Evolutionary conservation across 2,329 filamentous ascomycete species (phyloP).

Genomic region (Fusarium pseudoanthophilum): DNA sequence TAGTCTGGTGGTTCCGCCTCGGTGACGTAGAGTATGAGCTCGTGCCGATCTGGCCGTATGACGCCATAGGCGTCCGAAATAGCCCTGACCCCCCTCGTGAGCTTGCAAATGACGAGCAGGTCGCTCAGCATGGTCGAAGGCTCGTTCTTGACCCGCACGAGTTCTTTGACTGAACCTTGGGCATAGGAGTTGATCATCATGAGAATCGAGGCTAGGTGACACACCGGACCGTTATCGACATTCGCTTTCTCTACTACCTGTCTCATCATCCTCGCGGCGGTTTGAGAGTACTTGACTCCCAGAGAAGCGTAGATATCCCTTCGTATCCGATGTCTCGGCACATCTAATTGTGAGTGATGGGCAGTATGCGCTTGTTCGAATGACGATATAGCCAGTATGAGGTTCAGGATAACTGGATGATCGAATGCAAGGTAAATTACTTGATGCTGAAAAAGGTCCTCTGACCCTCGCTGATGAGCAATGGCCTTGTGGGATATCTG

Average conservation of each 20-base stretch:
- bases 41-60: not conserved
- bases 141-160: not conserved
- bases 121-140: not conserved
- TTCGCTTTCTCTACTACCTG: not conserved
- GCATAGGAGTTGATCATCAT: conserved; percentile 11
- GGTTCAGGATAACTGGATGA: not conserved
- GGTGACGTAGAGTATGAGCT: not conserved
- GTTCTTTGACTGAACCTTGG: not conserved
- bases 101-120: not conserved
- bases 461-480: not conserved
- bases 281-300: not conserved
- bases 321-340: not conserved
- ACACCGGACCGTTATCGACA: not conserved
- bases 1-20: not conserved
- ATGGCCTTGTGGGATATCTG: not conserved
- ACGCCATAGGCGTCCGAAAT: not conserved
- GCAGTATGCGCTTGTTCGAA: not conserved
- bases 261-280: not conserved
- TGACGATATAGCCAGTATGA: not conserved
- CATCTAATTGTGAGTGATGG: not conserved
- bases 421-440: not conserved
- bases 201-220: conserved; percentile 1
- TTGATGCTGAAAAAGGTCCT: not conserved
- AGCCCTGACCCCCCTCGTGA: not conserved
- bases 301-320: not conserved